Evolutionary conservation across 2,329 filamentous ascomycete genomes (phyloP).

Genomic region (Bipolaris oryzae): DNA sequence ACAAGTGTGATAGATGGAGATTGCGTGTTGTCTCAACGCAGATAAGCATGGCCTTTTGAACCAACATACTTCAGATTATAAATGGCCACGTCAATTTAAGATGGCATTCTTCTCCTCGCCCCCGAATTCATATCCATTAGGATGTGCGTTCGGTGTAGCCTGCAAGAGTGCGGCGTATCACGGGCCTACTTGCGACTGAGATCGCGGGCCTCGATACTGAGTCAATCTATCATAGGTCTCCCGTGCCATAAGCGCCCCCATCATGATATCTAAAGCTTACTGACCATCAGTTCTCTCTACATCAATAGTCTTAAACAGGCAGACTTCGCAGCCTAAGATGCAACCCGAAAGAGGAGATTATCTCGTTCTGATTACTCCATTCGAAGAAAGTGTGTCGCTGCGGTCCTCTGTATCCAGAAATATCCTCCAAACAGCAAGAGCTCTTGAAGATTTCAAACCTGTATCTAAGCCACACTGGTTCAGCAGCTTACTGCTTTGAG

Average conservation of each 20-base stretch:
- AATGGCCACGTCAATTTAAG: background rate
- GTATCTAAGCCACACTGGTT: background rate
- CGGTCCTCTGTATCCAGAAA: background rate
- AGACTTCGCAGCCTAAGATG: background rate
- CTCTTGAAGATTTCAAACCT: background rate
- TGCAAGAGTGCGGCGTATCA: slow-evolving; percentile 2
- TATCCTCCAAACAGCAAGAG: background rate
- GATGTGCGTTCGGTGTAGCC: background rate
- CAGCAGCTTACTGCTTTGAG: background rate
- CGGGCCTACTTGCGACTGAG: slow-evolving; percentile 1
- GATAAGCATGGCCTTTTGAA: slow-evolving; percentile 5
- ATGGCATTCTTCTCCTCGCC: background rate
- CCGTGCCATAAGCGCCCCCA: background rate
- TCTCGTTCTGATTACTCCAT: background rate
- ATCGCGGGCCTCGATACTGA: slow-evolving; percentile 1
- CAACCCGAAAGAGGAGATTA: background rate
- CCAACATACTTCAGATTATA: background rate
- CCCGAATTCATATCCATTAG: background rate
- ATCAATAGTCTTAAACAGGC: background rate
- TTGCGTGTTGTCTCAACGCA: background rate
- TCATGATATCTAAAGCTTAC: background rate
- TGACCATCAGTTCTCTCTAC: background rate
- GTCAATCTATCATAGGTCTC: background rate
- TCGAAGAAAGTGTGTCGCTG: background rate
- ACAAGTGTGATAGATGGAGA: background rate